Base-by-base conservation (phyloP, 2,329 filamentous ascomycete species). In the Paradendryphiella salina region DNA sequence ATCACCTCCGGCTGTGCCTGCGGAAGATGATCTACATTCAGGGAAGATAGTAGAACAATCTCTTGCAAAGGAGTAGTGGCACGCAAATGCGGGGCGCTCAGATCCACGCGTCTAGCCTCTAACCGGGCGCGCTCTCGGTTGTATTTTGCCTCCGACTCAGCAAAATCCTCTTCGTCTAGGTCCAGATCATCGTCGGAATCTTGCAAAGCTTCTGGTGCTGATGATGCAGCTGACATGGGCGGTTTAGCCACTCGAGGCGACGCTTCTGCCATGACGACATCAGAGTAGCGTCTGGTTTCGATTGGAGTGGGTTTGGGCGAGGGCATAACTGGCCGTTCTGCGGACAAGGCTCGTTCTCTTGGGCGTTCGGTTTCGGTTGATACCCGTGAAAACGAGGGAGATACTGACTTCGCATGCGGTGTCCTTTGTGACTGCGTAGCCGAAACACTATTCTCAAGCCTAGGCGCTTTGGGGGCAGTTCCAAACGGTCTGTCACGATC, bases 121-220 rank as follows among this genome's bases (percentile, higher is more conserved):
- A 79, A 66, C 40, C 70, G 66, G 10, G 76, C 66, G 56, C 77
- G 77, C 50, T 77, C 72, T 8, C 73, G 67, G 35, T 77, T 76
- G 53, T 77, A 79, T 40, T 76, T 78, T 4, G 73, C 75, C 60
- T 79, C 75, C 15, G 74, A 73, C 26, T 77, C 71, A 7, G 75
- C 75, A 44, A 76, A 74, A 45, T 78, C 73, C 28, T 67, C 76
- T 50, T 79, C 76, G 28, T 76, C 74, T 9, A 77, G 66, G 54
- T 78, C 76, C 44, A 77, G 66, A 40, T 76, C 76, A 42, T 79
- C 77, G 15, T 80, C 77, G 17, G 76, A 77, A 42, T 75, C 76
- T 46, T 69, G 65, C 18, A 72, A 47, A 5, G 57, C 64, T 46
- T 70, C 63, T 5, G 67, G 67, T 3, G 63, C 68, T 17, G 69